Conservation (phyloP, 169 alveolate genomes). For the Plasmodium gonderi region DNA sequence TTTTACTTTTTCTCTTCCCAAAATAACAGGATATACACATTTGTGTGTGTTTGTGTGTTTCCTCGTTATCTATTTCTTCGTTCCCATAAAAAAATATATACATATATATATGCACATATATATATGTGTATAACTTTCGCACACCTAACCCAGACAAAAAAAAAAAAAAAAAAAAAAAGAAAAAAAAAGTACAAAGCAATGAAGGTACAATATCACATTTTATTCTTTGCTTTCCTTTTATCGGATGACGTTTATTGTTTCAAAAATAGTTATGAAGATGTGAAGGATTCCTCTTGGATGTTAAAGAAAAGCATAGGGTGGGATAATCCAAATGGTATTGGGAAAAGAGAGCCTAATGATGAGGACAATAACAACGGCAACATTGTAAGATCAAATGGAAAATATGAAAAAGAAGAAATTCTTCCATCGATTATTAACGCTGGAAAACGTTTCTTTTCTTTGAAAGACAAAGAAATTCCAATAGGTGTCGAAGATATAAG, state of each 20-base stretch:
- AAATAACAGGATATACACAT: too few relatives aligned
- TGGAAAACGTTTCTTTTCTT: neutral
- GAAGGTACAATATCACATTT: slow-evolving; percentile 9
- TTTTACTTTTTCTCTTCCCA: too few relatives aligned
- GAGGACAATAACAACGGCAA: neutral
- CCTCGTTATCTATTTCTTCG: too few relatives aligned
- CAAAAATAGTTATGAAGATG: neutral
- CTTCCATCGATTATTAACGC: neutral
- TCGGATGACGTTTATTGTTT: slow-evolving; percentile 19
- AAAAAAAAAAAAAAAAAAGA: neutral
- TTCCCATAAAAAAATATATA: too few relatives aligned
- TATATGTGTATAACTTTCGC: neutral
- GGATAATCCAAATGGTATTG: neutral
- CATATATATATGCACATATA: neutral
- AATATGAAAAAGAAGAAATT: neutral
- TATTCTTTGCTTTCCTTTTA: neutral
- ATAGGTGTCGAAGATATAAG: neutral
- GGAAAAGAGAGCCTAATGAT: neutral
- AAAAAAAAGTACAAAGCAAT: neutral
- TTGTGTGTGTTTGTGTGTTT: too few relatives aligned
- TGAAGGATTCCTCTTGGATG: neutral
- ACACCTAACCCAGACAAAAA: neutral
- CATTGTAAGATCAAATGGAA: neutral
- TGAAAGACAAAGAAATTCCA: neutral
- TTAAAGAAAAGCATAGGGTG: neutral